phyloP scores from a whole-genome alignment of 768 basidiomycete species.

The Termitomyces sp. region DNA sequence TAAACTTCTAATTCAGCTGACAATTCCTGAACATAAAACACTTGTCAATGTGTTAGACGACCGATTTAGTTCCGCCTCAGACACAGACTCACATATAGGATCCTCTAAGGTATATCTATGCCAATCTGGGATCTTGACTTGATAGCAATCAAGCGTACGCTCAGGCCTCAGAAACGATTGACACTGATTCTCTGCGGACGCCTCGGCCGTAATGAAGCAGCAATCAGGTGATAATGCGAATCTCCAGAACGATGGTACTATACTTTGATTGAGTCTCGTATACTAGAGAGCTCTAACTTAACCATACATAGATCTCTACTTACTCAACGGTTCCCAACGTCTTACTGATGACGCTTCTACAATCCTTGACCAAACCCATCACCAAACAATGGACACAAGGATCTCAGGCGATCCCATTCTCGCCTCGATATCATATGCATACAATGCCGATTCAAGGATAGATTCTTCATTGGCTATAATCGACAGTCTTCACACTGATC shows the following conservation, averaged over 20 bases:
- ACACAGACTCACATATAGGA: not conserved
- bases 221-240: not conserved
- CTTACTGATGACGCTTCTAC: not conserved
- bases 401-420: not conserved
- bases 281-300: not conserved
- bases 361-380: not conserved
- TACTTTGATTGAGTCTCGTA: not conserved
- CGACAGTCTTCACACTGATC: not conserved
- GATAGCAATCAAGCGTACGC: not conserved
- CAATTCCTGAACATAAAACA: not conserved
- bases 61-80: not conserved
- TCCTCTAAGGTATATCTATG: not conserved
- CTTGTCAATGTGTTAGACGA: not conserved
- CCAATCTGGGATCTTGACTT: not conserved
- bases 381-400: not conserved
- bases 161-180: not conserved
- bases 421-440: not conserved
- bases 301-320: not conserved
- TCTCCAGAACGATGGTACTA: not conserved
- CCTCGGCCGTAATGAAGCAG: not conserved
- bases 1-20: not conserved
- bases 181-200: not conserved
- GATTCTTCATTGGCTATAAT: not conserved
- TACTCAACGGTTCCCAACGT: too few relatives aligned
- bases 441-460: not conserved